Percentiles rank a stretch among this genome's conserved stretches.
These are phyloP conservation scores for Phylloporus rhodoxanthus DNA, from an alignment of 768 basidiomycete species.

Conservation along the genomic window DNA sequence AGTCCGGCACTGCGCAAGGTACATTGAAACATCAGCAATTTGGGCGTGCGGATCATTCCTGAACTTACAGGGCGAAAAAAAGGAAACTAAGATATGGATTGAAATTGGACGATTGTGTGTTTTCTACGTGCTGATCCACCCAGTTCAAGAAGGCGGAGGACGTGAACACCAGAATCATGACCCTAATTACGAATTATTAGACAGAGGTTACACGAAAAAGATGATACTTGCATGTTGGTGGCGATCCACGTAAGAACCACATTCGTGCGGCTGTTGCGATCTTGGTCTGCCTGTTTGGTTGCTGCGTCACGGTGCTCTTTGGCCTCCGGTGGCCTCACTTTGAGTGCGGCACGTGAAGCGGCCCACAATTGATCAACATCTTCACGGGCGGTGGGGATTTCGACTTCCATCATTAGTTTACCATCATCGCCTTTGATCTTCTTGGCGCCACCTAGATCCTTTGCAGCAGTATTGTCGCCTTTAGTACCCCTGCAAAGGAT, in stretches of 20 bases:
- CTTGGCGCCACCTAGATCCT: conserved; percentile 88
- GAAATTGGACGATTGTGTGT: conserved; percentile 51
- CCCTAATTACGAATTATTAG: conserved; percentile 30
- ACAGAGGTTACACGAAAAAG: background rate
- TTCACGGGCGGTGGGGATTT: conserved; percentile 73
- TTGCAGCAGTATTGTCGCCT: conserved; percentile 81
- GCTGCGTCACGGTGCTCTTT: conserved; percentile 81
- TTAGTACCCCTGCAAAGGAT: conserved; percentile 69
- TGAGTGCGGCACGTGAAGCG: conserved; percentile 66
- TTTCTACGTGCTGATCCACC: conserved; percentile 54
- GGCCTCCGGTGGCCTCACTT: conserved; percentile 60
- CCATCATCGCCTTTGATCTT: conserved; percentile 82
- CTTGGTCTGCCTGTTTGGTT: conserved; percentile 85
- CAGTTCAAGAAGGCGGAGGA: conserved; percentile 71
- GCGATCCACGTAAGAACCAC: conserved; percentile 81
- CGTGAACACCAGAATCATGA: conserved; percentile 72
- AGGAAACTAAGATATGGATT: conserved; percentile 88
- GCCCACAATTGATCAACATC: conserved; percentile 86
- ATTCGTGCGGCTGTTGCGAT: conserved; percentile 78
- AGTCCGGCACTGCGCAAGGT: conserved; percentile 56
- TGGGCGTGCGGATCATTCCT: background rate
- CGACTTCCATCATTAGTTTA: conserved; percentile 82
- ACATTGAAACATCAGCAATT: conserved; percentile 3
- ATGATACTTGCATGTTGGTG: conserved; percentile 64
- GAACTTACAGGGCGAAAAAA: conserved; percentile 57